Conservation (phyloP, 108 stramenopile genomes). For the Skeletonema grethae region DNA sequence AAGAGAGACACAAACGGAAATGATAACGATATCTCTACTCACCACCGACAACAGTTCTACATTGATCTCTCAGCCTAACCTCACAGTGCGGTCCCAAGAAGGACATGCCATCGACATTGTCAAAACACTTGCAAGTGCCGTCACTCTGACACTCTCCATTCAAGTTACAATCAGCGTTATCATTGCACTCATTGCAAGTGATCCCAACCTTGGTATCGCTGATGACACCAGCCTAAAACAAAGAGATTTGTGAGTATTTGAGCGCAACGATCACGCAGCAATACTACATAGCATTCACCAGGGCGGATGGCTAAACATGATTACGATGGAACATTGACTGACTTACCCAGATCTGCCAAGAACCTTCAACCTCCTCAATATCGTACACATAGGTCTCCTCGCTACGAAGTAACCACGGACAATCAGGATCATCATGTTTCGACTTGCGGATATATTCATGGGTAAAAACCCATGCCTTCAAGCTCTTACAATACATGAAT, state of each 20-base stretch:
- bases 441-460: conserved; percentile 8
- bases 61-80: not conserved
- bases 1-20: not conserved
- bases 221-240: not conserved
- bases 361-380: not conserved
- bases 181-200: not conserved
- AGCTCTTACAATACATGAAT: conserved; percentile 3
- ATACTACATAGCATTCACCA: no score
- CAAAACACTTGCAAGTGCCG: not conserved
- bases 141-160: conserved; percentile 1
- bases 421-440: not conserved
- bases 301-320: no score
- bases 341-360: conserved; percentile 1
- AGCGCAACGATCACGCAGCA: not conserved
- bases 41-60: not conserved
- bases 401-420: conserved; percentile 7
- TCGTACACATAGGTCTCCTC: conserved; percentile 2
- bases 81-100: not conserved
- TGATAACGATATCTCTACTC: not conserved
- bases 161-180: not conserved
- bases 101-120: not conserved
- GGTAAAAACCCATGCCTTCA: conserved; percentile 4
- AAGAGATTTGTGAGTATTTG: not conserved
- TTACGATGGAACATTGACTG: not conserved
- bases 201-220: not conserved